phyloP scores from a whole-genome alignment of 23 red algal genomes.

The Gracilaria caudata region DNA sequence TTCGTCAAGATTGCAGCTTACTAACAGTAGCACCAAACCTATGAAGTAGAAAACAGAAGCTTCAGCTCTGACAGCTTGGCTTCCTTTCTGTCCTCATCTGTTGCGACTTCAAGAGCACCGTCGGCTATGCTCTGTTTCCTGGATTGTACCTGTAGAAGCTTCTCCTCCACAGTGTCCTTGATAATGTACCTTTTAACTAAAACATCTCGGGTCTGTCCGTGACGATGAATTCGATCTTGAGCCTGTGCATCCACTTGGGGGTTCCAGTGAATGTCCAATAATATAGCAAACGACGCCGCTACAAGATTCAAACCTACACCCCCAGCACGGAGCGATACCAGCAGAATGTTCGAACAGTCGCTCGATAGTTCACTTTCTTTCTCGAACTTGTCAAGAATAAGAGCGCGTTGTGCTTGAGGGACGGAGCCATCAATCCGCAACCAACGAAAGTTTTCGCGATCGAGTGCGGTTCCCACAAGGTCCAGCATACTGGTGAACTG shows the following conservation, averaged over 20 bases:
- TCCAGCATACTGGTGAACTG: slow-evolving; percentile 94
- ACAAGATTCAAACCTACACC: slow-evolving; percentile 89
- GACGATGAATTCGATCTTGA: slow-evolving; percentile 83
- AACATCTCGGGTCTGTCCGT: slow-evolving; percentile 80
- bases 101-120: slow-evolving; percentile 64
- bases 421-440: slow-evolving; percentile 76
- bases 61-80: slow-evolving; percentile 56
- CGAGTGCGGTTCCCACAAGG: slow-evolving; percentile 78
- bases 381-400: slow-evolving; percentile 61
- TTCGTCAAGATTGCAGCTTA: background rate
- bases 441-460: slow-evolving; percentile 43
- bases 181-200: slow-evolving; percentile 65
- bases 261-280: slow-evolving; percentile 90
- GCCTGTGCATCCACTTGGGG: slow-evolving; percentile 90
- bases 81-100: slow-evolving; percentile 70
- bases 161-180: slow-evolving; percentile 73
- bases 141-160: slow-evolving; percentile 76
- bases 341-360: slow-evolving; percentile 45
- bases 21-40: background rate
- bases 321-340: slow-evolving; percentile 79
- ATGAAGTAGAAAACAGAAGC: slow-evolving; percentile 52
- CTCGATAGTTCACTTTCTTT: slow-evolving; percentile 33
- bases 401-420: slow-evolving; percentile 50
- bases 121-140: slow-evolving; percentile 81
- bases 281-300: slow-evolving; percentile 62